phyloP scores from a whole-genome alignment of 1,284 basidiomycete species.

The Rhodotorula mucilaginosa region DNA sequence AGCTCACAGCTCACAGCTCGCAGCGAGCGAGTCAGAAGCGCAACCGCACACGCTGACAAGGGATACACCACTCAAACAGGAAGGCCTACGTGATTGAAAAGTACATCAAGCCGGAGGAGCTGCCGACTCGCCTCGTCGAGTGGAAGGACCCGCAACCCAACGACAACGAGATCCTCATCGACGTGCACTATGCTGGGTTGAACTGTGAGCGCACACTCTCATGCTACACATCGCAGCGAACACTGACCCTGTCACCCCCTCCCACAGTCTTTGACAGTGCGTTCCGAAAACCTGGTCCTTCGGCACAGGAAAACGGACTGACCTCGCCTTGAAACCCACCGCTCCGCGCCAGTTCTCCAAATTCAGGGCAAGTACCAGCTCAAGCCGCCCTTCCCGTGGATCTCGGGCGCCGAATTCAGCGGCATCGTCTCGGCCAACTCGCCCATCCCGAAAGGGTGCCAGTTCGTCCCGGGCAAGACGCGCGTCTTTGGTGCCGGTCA shows the following conservation, averaged over 20 bases:
- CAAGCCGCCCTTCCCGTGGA: constrained; percentile 78
- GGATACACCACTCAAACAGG: constrained; percentile 55
- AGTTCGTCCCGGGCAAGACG: constrained; percentile 74
- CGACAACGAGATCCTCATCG: constrained; percentile 68
- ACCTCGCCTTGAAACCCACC: neutral
- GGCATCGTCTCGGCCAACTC: constrained; percentile 71
- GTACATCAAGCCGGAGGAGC: constrained; percentile 54
- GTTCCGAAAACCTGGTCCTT: neutral
- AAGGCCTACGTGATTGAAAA: constrained; percentile 72
- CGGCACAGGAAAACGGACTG: neutral
- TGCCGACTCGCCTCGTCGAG: constrained; percentile 61
- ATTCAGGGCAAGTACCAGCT: constrained; percentile 72
- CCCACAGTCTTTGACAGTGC: constrained; percentile 59
- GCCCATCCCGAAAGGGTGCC: constrained; percentile 77
- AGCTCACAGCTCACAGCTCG: too few relatives aligned
- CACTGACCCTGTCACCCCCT: neutral
- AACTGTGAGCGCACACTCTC: constrained; percentile 51
- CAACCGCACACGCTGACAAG: neutral
- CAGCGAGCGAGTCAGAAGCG: too few relatives aligned
- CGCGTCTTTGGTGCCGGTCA: constrained; percentile 83
- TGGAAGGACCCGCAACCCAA: constrained; percentile 61
- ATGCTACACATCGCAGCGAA: rapidly evolving
- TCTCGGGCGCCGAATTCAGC: constrained; percentile 71
- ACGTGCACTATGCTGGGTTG: constrained; percentile 64
- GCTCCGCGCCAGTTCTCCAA: constrained; percentile 2